Evolutionary conservation across 2,329 filamentous ascomycete genomes (phyloP), one percentile per base, ranked within the genome.

Genomic region (Exophiala bonariae): DNA sequence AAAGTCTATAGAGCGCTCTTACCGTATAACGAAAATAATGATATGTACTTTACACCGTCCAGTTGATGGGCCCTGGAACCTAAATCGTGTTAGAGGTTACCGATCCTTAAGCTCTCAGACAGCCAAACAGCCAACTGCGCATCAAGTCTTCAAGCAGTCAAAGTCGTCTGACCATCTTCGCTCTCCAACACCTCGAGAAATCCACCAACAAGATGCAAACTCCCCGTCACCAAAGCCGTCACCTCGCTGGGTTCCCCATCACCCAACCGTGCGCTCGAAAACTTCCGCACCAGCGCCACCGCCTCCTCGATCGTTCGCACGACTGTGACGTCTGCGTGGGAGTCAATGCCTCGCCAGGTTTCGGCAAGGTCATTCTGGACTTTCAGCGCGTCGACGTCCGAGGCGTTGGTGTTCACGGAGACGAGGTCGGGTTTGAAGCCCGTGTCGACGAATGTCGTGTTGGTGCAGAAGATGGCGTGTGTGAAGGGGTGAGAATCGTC

Each of bases 171-270:
- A n/a, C n/a, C n/a, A n/a, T n/a, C n/a, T n/a, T 26, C 33, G n/a
- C 35, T 50, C 26, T 87, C 88, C 49, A 95, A 66, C 1, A 87
- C 82, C 64, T 87, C 84, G 42, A 95, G 71, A 36, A 90, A 73
- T 9, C 86, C 87, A 6, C 90, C 89, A 1, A 91, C 89, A 31
- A 96, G 75, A 73, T 95, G 86, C 61, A 95, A 70, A 64, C 89
- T 95, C 2, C 90, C 90, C 11, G 90, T 95, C 8, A 89, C 83
- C 44, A 96, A 70, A 0, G 85, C 81, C 63, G 82, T 80, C 13
- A 82, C 73, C 40, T 75, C 74, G 2, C 64, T 58, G 41, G 69
- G 64, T 18, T 65, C 58, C n/a, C n/a, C n/a, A n/a, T n/a, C n/a
- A n/a, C n/a, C n/a, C n/a, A n/a, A n/a, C n/a, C n/a, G n/a, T n/a